Evolutionary conservation across 768 basidiomycete genomes (phyloP), one percentile per base, ranked within the genome.

Genomic region (Trametes gibbosa): DNA sequence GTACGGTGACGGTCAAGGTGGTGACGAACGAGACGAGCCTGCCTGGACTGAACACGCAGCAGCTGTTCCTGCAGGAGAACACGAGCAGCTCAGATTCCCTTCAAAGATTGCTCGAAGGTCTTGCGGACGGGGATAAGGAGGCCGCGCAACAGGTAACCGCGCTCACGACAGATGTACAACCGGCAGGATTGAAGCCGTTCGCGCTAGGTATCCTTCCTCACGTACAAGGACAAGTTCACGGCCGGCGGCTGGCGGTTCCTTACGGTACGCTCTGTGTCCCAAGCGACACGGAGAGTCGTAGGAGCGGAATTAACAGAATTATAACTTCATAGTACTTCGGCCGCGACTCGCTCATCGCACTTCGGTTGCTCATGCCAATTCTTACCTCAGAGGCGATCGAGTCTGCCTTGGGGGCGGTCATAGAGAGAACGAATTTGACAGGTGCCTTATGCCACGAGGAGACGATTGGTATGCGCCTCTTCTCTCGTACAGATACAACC

Each of bases 181-280:
- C n/a, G n/a, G n/a, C n/a, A n/a, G n/a, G n/a, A n/a, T n/a, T n/a
- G n/a, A n/a, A n/a, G n/a, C n/a, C 21, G 47, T 40, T 19, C 24
- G 29, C 23, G 32, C 32, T 3, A 73, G 74, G 69, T 74, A 9
- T 75, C 77, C 2, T 79, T 79, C 63, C 65, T 79, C 53, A 70
- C 76, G 1, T 79, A 75, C 56, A 43, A 66, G 25, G 62, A 75
- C 43, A 77, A 77, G 59, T 76, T 76, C 53, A 70, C 75, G 5
- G 78, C 77, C 8, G 78, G 78, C 3, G 78, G 78, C 34, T 79
- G 77, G 77, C 65, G 77, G 45, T 79, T 79, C 66, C 63, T 79
- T 54, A 79, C 78, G 19, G 73, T 74, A 59, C 16, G 66, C n/a
- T n/a, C n/a, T n/a, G n/a, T 47, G 14, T n/a, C 23, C n/a, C 10